Percentiles rank a stretch among this genome's conserved stretches.
These are phyloP conservation scores for Entomortierella lignicola DNA, from an alignment of 192 early-diverging fungal species.

Conservation along the genomic window DNA sequence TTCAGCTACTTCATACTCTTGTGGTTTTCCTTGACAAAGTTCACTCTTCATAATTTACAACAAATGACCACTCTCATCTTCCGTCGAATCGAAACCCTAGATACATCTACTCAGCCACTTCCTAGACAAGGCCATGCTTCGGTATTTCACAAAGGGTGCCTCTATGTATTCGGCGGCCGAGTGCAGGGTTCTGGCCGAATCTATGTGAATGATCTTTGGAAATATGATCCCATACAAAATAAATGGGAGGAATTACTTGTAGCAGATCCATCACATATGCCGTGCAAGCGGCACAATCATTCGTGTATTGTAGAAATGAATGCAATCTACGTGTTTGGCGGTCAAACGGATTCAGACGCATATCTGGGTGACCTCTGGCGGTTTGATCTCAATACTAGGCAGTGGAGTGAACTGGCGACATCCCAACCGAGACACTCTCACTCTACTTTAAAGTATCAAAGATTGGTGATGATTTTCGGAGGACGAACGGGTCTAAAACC, in stretches of 20 bases:
- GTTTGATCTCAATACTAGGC: conserved; percentile 34
- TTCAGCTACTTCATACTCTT: no score
- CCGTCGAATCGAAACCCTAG: conserved; percentile 7
- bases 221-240: conserved; percentile 10
- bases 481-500: conserved; percentile 38
- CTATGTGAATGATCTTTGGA: conserved; percentile 41
- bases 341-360: conserved; percentile 25
- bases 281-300: conserved; percentile 37
- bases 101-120: conserved; percentile 16
- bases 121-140: conserved; percentile 39
- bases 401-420: conserved; percentile 33
- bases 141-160: conserved; percentile 20
- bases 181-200: conserved; percentile 29
- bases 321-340: conserved; percentile 32
- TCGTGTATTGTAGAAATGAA: conserved; percentile 18
- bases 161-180: conserved; percentile 37
- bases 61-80: conserved; percentile 35
- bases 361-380: conserved; percentile 39
- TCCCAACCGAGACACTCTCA: conserved; percentile 38
- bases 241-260: conserved; percentile 20
- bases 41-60: conserved; percentile 8
- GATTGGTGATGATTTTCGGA: conserved; percentile 30
- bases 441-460: conserved; percentile 15
- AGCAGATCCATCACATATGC: conserved; percentile 6
- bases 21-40: no score